Base-by-base conservation (phyloP, 1,284 basidiomycete species). In the Cryptococcus sp. region DNA sequence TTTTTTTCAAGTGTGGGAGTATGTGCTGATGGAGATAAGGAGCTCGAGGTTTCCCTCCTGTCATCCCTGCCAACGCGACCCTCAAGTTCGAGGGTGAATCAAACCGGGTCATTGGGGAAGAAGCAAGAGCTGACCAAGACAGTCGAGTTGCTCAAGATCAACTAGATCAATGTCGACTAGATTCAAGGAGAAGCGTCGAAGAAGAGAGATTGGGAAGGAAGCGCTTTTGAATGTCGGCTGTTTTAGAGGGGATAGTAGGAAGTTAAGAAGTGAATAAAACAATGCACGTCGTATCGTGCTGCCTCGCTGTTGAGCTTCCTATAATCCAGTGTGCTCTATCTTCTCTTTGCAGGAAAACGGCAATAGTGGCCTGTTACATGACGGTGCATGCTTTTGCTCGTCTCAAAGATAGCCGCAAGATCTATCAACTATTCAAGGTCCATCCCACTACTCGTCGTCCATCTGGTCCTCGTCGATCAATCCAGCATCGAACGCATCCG, bases 401-500 rank as follows among this genome's bases (percentile, higher is more conserved):
- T n/a, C n/a, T n/a, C n/a, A n/a, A n/a, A 5, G 23, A 38, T 18
- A 25, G 11, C 18, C 14, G 38, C 7, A 42, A 18, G 10, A 26
- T 33, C 34, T 50, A 41, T 32, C 45, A 34, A n/a, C n/a, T n/a
- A n/a, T n/a, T n/a, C n/a, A n/a, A n/a, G n/a, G n/a, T 33, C 25
- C 19, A 7, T 37, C 3, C 14, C 49, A 23, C 51, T 58, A 55
- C 49, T 58, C 45, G 7, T 48, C 47, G 24, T 48, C 56, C 38
- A 53, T 52, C 38, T 53, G 52, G 78, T 92, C 62, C 87, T 90
- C 70, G 84, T 89, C 24, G 87, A 92, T 76, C 72, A 87, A 45
- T 83, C 89, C 67, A 83, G 87, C 50, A 76, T 93, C 65, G 69
- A 97, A 97, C 31, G 92, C 84, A 54, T 83, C 82, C 65, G 83